Conservation (phyloP, 2,329 filamentous ascomycete genomes). For the Cryphonectria radicalis region DNA sequence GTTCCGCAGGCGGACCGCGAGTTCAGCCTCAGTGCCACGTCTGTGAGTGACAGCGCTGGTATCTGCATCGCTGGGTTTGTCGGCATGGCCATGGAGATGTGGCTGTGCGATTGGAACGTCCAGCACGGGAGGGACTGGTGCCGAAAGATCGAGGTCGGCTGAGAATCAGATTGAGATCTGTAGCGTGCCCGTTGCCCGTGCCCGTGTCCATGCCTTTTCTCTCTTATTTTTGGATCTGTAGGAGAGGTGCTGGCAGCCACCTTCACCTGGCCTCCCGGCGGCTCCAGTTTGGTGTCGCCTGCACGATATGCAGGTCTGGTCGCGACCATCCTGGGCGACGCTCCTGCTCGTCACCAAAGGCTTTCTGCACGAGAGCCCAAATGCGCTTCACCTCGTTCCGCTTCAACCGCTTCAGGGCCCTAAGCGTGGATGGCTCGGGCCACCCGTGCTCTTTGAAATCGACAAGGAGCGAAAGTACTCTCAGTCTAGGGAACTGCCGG, state of each 20-base stretch:
- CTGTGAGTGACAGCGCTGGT: constrained; percentile 87
- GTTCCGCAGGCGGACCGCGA: constrained; percentile 79
- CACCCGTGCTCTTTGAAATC: constrained; percentile 30
- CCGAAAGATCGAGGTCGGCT: constrained; percentile 54
- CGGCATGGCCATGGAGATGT: constrained; percentile 79
- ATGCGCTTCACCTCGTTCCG: constrained; percentile 29
- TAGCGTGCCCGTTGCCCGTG: too few relatives aligned
- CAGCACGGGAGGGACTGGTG: constrained; percentile 78
- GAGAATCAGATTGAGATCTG: constrained; percentile 18
- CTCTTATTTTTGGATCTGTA: neutral
- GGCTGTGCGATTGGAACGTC: constrained; percentile 84
- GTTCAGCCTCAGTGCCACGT: constrained; percentile 88
- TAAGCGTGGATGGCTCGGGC: constrained; percentile 25
- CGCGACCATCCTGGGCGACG: constrained; percentile 19
- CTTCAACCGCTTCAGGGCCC: constrained; percentile 24
- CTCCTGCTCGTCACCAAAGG: constrained; percentile 15
- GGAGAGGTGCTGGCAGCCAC: neutral
- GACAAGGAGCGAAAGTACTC: constrained; percentile 27
- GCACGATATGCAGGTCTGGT: constrained; percentile 26
- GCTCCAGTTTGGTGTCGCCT: constrained; percentile 26
- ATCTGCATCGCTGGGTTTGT: constrained; percentile 88
- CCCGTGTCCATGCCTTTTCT: neutral
- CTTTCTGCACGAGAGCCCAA: constrained; percentile 24
- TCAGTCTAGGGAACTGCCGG: constrained; percentile 24
- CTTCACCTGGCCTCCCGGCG: constrained; percentile 21